Conservation (phyloP, 2,329 filamentous ascomycete genomes). For the Stagonosporopsis rhizophila region DNA sequence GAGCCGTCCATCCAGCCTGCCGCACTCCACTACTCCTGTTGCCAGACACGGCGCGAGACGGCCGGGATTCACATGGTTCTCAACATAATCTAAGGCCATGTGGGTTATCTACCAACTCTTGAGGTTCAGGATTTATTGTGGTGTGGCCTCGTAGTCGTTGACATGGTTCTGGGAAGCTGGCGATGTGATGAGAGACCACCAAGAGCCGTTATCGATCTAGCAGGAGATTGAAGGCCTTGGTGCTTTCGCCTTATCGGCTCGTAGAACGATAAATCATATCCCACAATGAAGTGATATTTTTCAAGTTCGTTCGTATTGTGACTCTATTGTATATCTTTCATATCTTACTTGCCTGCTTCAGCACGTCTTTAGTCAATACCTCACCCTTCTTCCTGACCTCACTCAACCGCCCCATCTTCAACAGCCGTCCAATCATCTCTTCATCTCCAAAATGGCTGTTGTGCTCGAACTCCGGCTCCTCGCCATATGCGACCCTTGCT, state of each 20-base stretch:
- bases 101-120: too few species aligned
- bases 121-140: not conserved
- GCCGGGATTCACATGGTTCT: not conserved
- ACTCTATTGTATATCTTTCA: conserved; percentile 1
- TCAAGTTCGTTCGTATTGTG: too few species aligned
- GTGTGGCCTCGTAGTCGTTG: not conserved
- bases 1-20: not conserved
- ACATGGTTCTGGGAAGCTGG: not conserved
- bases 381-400: conserved; percentile 60
- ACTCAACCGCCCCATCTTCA: conserved; percentile 63
- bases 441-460: conserved; percentile 71
- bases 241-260: not conserved
- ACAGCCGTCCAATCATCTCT: conserved; percentile 65
- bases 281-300: too few species aligned
- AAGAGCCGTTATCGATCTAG: not conserved
- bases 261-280: not conserved
- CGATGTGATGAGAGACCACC: not conserved
- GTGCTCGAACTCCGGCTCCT: conserved; percentile 84
- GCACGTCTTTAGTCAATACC: conserved; percentile 59
- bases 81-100: not conserved
- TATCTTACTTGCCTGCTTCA: conserved; percentile 60
- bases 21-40: not conserved
- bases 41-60: not conserved
- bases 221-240: not conserved
- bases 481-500: conserved; percentile 80